Evolutionary conservation across 148 eudicot genomes (phyloP).

Genomic region (Euryodendron excelsum): DNA sequence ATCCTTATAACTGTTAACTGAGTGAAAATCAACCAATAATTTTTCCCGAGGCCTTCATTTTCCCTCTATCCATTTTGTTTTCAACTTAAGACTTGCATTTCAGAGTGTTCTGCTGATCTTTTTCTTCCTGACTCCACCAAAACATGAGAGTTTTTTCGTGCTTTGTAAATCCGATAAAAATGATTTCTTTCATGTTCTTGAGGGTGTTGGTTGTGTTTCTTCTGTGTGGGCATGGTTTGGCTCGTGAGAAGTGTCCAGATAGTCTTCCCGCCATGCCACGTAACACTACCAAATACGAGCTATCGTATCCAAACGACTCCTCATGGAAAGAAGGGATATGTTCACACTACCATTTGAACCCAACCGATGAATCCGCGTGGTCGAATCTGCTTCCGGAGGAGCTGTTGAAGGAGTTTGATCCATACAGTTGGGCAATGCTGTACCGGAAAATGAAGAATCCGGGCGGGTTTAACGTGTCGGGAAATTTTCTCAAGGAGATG

Average conservation of each 20-base stretch:
- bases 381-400: conserved; percentile 53
- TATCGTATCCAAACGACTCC: conserved; percentile 44
- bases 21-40: no score
- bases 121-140: no score
- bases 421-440: conserved; percentile 45
- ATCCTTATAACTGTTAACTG: no score
- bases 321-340: conserved; percentile 58
- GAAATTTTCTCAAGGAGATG: conserved; percentile 48
- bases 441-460: conserved; percentile 54
- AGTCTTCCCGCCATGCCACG: conserved; percentile 26
- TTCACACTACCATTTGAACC: conserved; percentile 46
- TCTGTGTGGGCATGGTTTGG: conserved; percentile 23
- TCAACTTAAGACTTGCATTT: neutral
- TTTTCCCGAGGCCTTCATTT: no score
- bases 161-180: no score
- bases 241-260: conserved; percentile 66
- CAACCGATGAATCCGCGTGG: conserved; percentile 63
- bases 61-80: no score
- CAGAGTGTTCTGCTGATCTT: no score
- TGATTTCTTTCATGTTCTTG: no score
- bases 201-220: conserved; percentile 18
- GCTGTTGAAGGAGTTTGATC: conserved; percentile 47
- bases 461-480: conserved; percentile 7
- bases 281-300: conserved; percentile 45
- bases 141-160: no score